Evolutionary conservation across 2,329 filamentous ascomycete genomes (phyloP).

Genomic region (Ophiocordyceps sinensis): DNA sequence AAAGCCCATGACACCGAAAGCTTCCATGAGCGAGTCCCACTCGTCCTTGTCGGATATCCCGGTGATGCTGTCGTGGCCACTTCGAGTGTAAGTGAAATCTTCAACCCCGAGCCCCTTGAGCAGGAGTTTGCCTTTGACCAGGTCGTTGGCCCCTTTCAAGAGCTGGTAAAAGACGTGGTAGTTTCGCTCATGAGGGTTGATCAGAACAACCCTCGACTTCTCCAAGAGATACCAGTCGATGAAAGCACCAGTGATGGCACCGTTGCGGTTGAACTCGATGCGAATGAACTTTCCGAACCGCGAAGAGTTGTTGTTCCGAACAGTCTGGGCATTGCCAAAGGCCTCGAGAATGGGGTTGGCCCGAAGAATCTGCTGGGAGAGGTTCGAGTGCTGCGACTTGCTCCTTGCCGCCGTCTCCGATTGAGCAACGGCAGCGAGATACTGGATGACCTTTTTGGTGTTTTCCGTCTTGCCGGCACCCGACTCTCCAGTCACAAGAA

Average conservation of each 20-base stretch:
- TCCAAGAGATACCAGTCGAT: conserved; percentile 98
- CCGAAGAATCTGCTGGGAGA: conserved; percentile 90
- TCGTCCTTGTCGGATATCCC: conserved; percentile 85
- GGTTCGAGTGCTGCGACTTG: conserved; percentile 56
- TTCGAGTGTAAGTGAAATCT: conserved; percentile 82
- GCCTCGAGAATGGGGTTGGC: conserved; percentile 96
- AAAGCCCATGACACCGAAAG: conserved; percentile 90
- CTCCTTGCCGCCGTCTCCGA: conserved; percentile 56
- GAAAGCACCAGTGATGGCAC: conserved; percentile 87
- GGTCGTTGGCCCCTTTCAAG: conserved; percentile 63
- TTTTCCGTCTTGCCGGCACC: conserved; percentile 98
- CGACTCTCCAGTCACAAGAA: conserved; percentile 93
- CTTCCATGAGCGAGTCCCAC: conserved; percentile 81
- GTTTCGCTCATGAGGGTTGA: conserved; percentile 79
- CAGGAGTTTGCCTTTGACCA: conserved; percentile 62
- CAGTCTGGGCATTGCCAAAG: conserved; percentile 95
- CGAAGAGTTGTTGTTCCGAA: conserved; percentile 96
- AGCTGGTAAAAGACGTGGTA: conserved; percentile 98
- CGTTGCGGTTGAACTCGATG: conserved; percentile 80
- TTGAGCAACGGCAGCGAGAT: conserved; percentile 84
- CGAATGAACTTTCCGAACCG: conserved; percentile 98
- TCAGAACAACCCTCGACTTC: conserved; percentile 89
- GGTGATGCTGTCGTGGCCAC: conserved; percentile 80
- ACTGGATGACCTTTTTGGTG: conserved; percentile 98
- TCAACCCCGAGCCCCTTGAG: conserved; percentile 62